Percentiles rank a stretch among this genome's conserved stretches.
Conservation (phyloP, 768 basidiomycete genomes). For the Naganishia kalamii region DNA sequence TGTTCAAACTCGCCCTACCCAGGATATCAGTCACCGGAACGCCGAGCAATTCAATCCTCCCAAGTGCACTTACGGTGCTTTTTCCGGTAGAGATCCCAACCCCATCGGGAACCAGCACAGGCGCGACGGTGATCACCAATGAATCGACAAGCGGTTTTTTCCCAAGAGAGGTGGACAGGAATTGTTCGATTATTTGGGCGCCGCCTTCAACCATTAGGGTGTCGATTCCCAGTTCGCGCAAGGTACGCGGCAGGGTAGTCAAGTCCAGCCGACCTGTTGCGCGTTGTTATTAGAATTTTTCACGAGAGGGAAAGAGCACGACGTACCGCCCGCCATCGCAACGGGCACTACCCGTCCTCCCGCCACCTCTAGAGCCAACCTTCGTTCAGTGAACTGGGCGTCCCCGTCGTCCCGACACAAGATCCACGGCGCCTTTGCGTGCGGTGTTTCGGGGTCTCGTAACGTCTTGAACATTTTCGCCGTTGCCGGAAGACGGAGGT, state of each 20-base stretch:
- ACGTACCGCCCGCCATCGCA: slow-evolving; percentile 47
- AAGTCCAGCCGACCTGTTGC: slow-evolving; percentile 37
- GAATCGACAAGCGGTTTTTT: slow-evolving; percentile 55
- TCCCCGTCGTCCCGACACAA: slow-evolving; percentile 20
- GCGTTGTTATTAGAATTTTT: background rate
- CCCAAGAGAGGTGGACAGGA: slow-evolving; percentile 49
- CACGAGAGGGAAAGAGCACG: background rate
- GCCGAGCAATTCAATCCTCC: too few species aligned
- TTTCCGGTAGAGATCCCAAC: slow-evolving; percentile 21
- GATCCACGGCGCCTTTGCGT: slow-evolving; percentile 19
- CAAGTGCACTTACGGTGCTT: too few species aligned
- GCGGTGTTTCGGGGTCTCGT: slow-evolving; percentile 55
- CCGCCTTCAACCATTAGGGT: slow-evolving; percentile 97
- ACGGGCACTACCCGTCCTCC: slow-evolving; percentile 65
- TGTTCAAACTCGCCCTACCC: too few species aligned
- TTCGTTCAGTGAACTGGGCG: slow-evolving; percentile 46
- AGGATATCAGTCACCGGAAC: too few species aligned
- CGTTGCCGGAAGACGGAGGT: slow-evolving; percentile 59
- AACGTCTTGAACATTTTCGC: slow-evolving; percentile 57
- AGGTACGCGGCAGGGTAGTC: slow-evolving; percentile 51
- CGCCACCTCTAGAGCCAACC: slow-evolving; percentile 53
- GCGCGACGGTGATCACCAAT: slow-evolving; percentile 78
- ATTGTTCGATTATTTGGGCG: slow-evolving; percentile 68
- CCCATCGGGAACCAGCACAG: slow-evolving; percentile 65
- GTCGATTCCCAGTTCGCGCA: slow-evolving; percentile 57